Percentiles rank a stretch among this genome's conserved stretches.
Evolutionary conservation across 306 rosid genomes (phyloP).

Genomic region (Dalbergia cochinchinensis): DNA sequence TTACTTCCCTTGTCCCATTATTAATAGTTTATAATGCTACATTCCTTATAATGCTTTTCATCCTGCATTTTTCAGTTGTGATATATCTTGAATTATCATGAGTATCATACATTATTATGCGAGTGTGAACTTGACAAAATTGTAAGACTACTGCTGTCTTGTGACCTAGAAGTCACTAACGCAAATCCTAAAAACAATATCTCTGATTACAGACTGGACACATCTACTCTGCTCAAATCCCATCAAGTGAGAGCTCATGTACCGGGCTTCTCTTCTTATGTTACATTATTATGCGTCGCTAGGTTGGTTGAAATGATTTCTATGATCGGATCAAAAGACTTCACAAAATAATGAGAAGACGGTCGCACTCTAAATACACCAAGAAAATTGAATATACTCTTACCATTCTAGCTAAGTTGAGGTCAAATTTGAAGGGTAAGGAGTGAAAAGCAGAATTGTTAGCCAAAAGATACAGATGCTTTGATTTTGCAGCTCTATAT

Average conservation of each 20-base stretch:
- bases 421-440: constrained; percentile 44
- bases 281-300: too few species aligned
- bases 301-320: background rate
- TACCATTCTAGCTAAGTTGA: constrained; percentile 65
- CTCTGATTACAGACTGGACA: too few species aligned
- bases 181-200: too few species aligned
- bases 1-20: background rate
- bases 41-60: constrained; percentile 3
- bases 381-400: constrained; percentile 29
- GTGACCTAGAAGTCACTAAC: background rate
- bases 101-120: too few species aligned
- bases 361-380: background rate
- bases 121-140: too few species aligned
- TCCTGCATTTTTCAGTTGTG: background rate
- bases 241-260: too few species aligned
- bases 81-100: constrained; percentile 9
- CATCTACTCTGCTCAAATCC: background rate
- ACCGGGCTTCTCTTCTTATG: too few species aligned
- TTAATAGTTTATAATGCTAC: background rate
- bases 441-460: constrained; percentile 37
- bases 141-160: background rate
- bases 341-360: background rate
- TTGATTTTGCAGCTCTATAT: constrained; percentile 43
- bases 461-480: constrained; percentile 37
- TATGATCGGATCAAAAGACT: background rate